Base-by-base conservation (phyloP, 495 filamentous ascomycete genomes). In the Pseudevernia furfuracea region DNA sequence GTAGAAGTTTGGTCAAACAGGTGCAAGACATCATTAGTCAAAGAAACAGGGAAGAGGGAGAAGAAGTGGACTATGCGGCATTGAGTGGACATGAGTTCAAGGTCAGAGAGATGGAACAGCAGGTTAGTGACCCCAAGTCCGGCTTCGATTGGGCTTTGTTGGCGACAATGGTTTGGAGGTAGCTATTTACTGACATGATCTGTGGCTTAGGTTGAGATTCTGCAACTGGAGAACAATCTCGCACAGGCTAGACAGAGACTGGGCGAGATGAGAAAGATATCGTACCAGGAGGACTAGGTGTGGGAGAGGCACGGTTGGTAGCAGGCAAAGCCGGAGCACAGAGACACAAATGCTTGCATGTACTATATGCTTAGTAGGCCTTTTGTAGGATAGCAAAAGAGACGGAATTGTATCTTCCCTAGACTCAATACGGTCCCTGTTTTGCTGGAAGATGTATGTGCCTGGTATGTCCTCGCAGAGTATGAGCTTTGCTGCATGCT, bases 231-330 rank as follows among this genome's bases (percentile, higher is more conserved):
- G 78, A 97, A 97, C 74, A 78, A 81, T 61, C 81, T 98, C 36
- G 77, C 85, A n/a, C 81, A 87, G 39, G 93, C 94, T 25, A 81
- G 94, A 68, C 84, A 88, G 71, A 80, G 92, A 58, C 78, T 98
- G 44, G 94, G 94, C 64, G 94, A 98, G 80, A 97, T 98, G 95
- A 86, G 94, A 76, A 98, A 97, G 85, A 90, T 97, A 55, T 94
- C 90, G 1, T 98, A 98, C 79, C 91, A 90, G 68, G 91, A 96
- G 72, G 89, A 96, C 2, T 81, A 74, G 70, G 60, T 74, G 11
- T 4, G 30, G 32, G 14, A 23, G 23, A 58, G n/a, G 62, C 62
- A 36, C 58, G 67, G 41, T 30, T 41, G 58, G 21, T 4, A 3
- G 30, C 38, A 17, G 48, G 41, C 11, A 25, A 37, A 48, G 62